Evolutionary conservation across 257 asterid species (phyloP).

Genomic region (Verbascum thapsus): DNA sequence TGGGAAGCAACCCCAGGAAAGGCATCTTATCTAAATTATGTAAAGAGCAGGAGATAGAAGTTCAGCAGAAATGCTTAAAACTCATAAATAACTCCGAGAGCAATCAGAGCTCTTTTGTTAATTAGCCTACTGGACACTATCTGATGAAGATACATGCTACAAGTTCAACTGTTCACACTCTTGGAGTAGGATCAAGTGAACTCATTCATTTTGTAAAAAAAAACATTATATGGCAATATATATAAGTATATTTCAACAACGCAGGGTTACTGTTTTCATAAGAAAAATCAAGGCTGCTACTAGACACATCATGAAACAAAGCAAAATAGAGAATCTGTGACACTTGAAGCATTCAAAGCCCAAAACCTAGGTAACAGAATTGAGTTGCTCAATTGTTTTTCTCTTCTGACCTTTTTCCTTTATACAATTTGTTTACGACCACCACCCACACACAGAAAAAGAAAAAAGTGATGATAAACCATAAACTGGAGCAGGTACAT

Average conservation of each 20-base stretch:
- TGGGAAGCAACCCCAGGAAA: background rate
- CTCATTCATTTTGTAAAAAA: background rate
- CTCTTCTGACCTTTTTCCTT: background rate
- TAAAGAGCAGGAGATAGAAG: background rate
- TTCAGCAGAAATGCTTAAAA: background rate
- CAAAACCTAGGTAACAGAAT: background rate
- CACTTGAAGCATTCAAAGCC: constrained; percentile 6
- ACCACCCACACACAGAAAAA: too few species aligned
- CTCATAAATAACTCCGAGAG: background rate
- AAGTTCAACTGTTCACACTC: background rate
- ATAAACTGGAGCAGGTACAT: background rate
- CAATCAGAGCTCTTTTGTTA: background rate
- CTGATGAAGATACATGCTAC: background rate
- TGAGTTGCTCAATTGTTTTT: too few species aligned
- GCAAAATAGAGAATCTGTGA: background rate
- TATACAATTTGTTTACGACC: too few species aligned
- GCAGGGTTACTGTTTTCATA: background rate
- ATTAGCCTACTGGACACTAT: background rate
- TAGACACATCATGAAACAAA: background rate
- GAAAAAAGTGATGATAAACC: too few species aligned
- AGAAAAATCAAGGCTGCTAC: background rate
- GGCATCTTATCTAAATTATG: background rate
- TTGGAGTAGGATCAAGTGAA: background rate
- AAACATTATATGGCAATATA: background rate
- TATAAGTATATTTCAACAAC: background rate